Percentiles rank a stretch among this genome's conserved stretches.
phyloP scores from a whole-genome alignment of 371 early-diverging fungal species.

The Zychaea mexicana region DNA sequence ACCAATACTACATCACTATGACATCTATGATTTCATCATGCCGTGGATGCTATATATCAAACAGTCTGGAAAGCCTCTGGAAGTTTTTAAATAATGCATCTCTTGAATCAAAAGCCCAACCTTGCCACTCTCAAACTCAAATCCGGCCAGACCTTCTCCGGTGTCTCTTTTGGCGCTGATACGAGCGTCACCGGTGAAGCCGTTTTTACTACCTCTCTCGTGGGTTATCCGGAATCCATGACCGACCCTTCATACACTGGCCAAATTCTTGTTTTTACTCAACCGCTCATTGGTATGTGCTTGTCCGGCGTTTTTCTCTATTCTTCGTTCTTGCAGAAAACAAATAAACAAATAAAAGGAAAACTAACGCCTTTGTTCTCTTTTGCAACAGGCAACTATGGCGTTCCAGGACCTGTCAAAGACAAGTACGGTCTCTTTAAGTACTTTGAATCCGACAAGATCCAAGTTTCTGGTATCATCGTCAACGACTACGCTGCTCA shows the following conservation, averaged over 20 bases:
- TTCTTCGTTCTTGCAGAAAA: neutral
- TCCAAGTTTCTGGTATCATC: constrained; percentile 89
- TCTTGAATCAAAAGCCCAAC: constrained; percentile 5
- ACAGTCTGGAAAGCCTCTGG: constrained; percentile 61
- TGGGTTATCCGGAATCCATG: constrained; percentile 95
- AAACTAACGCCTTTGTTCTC: neutral
- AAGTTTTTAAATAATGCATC: constrained; percentile 27
- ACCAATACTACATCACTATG: neutral
- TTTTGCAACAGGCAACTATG: constrained; percentile 71
- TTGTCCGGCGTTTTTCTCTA: too few relatives aligned
- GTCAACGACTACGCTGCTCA: constrained; percentile 90
- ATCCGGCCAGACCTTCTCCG: constrained; percentile 75
- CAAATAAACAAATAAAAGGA: constrained; percentile 2
- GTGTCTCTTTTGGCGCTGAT: constrained; percentile 78
- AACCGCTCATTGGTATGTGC: constrained; percentile 86
- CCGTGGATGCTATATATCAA: neutral
- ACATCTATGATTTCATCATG: neutral
- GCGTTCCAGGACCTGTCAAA: constrained; percentile 84
- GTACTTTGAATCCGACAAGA: constrained; percentile 91
- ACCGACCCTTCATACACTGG: constrained; percentile 96
- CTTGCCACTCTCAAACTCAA: constrained; percentile 74
- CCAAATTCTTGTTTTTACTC: constrained; percentile 95
- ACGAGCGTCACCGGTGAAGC: constrained; percentile 68
- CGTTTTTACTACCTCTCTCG: constrained; percentile 91
- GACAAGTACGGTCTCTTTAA: constrained; percentile 81